Evolutionary conservation across 148 eudicot species (phyloP).

Genomic region (Persicaria tinctoria): DNA sequence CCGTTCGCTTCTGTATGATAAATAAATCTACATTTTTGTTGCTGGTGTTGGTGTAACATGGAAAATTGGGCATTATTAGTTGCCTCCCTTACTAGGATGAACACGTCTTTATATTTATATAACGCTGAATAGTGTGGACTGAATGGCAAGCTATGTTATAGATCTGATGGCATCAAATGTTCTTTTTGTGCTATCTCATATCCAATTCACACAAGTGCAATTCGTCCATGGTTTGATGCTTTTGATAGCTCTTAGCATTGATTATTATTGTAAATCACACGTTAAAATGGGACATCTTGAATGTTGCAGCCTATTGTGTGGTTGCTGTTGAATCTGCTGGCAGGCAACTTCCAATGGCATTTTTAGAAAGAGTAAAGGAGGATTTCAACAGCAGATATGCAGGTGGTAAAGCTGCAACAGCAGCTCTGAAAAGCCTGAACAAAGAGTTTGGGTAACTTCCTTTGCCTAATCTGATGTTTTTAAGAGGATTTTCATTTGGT

Average conservation of each 20-base stretch:
- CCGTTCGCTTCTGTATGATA: not conserved
- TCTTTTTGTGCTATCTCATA: not conserved
- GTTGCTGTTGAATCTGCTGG: slow-evolving; percentile 50
- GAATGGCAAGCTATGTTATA: not conserved
- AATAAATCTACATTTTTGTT: not conserved
- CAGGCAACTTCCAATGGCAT: slow-evolving; percentile 48
- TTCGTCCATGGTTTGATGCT: not conserved
- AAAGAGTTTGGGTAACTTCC: slow-evolving; percentile 37
- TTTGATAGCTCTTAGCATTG: not conserved
- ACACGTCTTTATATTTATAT: not conserved
- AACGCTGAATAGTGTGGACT: not conserved
- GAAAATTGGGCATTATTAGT: not conserved
- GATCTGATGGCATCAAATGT: not conserved
- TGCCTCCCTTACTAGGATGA: not conserved
- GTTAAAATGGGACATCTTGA: slow-evolving; percentile 3
- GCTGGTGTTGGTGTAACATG: not conserved
- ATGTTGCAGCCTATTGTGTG: slow-evolving; percentile 39
- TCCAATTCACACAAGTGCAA: not conserved
- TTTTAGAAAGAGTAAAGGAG: slow-evolving; percentile 41
- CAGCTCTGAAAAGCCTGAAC: slow-evolving; percentile 42
- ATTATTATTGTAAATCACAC: not conserved
- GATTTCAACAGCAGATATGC: slow-evolving; percentile 48
- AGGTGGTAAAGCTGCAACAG: slow-evolving; percentile 47
- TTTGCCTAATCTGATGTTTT: not conserved
- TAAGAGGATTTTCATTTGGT: slow-evolving; percentile 4